Evolutionary conservation across 1,284 basidiomycete species (phyloP).

Genomic region (Tetrapyrgos nigripes): DNA sequence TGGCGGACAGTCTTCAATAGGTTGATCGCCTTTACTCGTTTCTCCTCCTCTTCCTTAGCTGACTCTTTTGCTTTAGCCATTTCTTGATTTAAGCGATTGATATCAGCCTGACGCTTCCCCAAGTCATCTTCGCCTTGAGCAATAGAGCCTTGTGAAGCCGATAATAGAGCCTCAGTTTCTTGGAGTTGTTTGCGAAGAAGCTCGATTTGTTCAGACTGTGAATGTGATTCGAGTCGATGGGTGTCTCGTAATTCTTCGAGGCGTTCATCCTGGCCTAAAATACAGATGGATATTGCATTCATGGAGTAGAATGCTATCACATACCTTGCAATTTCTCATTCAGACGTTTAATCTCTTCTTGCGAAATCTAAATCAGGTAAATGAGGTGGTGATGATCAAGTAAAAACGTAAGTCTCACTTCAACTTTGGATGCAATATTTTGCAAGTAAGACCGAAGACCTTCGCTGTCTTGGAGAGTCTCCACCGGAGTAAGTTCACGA

Average conservation of each 20-base stretch:
- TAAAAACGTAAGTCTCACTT: constrained; percentile 51
- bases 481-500: constrained; percentile 76
- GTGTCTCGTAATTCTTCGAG: constrained; percentile 86
- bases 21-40: constrained; percentile 90
- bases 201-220: constrained; percentile 77
- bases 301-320: constrained; percentile 27
- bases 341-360: constrained; percentile 78
- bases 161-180: constrained; percentile 72
- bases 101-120: constrained; percentile 56
- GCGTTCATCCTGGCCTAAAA: constrained; percentile 80
- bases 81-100: constrained; percentile 65
- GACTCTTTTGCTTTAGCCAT: constrained; percentile 63
- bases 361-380: constrained; percentile 54
- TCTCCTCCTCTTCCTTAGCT: constrained; percentile 94
- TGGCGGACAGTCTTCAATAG: constrained; percentile 91
- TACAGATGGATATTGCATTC: constrained; percentile 5
- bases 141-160: constrained; percentile 57
- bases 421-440: constrained; percentile 70
- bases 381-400: constrained; percentile 1
- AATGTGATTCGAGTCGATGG: constrained; percentile 78
- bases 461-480: constrained; percentile 67
- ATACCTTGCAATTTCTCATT: constrained; percentile 75
- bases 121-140: constrained; percentile 53
- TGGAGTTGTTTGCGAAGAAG: constrained; percentile 71
- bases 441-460: constrained; percentile 78